Evolutionary conservation across 805 yeast genomes (phyloP), one percentile per base, ranked within the genome.

Genomic region (Kazachstania bromeliacearum): DNA sequence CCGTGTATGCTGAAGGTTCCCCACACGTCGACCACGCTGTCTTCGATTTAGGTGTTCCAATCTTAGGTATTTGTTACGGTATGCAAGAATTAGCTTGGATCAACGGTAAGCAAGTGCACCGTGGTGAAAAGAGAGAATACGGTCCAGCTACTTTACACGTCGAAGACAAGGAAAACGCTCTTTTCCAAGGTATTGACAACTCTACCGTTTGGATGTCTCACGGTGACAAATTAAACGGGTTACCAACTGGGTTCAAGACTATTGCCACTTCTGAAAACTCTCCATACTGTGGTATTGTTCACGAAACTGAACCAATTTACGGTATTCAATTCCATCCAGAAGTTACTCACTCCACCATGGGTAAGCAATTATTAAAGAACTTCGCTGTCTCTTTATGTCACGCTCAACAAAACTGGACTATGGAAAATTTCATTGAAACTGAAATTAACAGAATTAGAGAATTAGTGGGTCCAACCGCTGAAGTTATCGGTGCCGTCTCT

Each of bases 271-370:
- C 96, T 38, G 85, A 73, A 50, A 92, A 92, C 74, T 92, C 97
- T 29, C 98, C 97, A 40, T 92, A 57, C 66, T 94, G 96, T 52
- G 97, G 94, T 59, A 80, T 92, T 62, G 77, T 87, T 39, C 79
- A 85, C 64, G 76, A 71, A 56, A 58, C 69, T 37, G 75, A 82
- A 57, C 65, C 67, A 43, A 87, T 92, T 53, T 92, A 70, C 63
- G 98, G 98, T 63, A 83, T 92, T 55, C 98, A 92, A 70, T 92
- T 92, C 77, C 98, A 92, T 67, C 98, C 98, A 34, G 98, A 92
- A 70, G 98, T 92, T 42, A 85, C 96, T 26, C 98, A 92, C 66
- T 85, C 97, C 39, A 73, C 77, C 46, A 80, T 83, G 65, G 98
- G 98, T 63, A 89, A 84, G 62, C 71, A 68, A 48, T 64, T 92